phyloP scores from a whole-genome alignment of 2,329 filamentous ascomycete genomes.

The Aspergillus sp. region DNA sequence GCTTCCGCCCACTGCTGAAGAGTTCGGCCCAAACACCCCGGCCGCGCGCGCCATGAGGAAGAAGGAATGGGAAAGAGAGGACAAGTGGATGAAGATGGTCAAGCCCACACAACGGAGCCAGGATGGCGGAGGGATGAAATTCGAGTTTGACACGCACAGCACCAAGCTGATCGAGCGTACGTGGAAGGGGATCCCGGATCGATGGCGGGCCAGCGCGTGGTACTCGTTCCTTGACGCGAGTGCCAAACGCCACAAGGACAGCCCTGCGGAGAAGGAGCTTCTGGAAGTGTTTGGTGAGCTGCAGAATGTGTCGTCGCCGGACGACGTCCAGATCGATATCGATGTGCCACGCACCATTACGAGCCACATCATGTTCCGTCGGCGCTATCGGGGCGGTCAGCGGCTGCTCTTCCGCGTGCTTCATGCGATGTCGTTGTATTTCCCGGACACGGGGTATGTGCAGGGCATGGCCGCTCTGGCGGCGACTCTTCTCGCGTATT shows the following conservation, averaged over 20 bases:
- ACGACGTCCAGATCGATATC: slow-evolving; percentile 94
- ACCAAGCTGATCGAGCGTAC: slow-evolving; percentile 82
- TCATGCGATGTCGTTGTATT: slow-evolving; percentile 84
- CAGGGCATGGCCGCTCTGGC: slow-evolving; percentile 95
- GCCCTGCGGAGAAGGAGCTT: slow-evolving; percentile 60
- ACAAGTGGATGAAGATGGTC: slow-evolving; percentile 62
- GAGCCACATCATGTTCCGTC: slow-evolving; percentile 93
- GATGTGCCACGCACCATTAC: slow-evolving; percentile 93
- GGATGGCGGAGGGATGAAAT: slow-evolving; percentile 53
- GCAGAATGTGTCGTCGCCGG: slow-evolving; percentile 64
- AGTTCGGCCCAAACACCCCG: slow-evolving; percentile 39
- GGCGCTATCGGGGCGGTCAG: slow-evolving; percentile 84
- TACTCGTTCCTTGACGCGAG: slow-evolving; percentile 80
- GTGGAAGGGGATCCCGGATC: slow-evolving; percentile 97
- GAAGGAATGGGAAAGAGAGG: slow-evolving; percentile 53
- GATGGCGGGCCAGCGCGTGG: slow-evolving; percentile 90
- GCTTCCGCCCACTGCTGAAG: slow-evolving; percentile 43
- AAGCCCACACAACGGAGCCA: slow-evolving; percentile 35
- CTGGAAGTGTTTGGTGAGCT: slow-evolving; percentile 63
- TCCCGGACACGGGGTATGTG: slow-evolving; percentile 85
- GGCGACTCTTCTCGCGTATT: slow-evolving; percentile 90
- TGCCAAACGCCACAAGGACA: slow-evolving; percentile 55
- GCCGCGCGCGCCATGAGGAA: slow-evolving; percentile 42
- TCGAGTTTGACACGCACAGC: slow-evolving; percentile 72
- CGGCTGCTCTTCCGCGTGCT: slow-evolving; percentile 84